phyloP scores from a whole-genome alignment of 805 yeast species.

The Pichia heedii region DNA sequence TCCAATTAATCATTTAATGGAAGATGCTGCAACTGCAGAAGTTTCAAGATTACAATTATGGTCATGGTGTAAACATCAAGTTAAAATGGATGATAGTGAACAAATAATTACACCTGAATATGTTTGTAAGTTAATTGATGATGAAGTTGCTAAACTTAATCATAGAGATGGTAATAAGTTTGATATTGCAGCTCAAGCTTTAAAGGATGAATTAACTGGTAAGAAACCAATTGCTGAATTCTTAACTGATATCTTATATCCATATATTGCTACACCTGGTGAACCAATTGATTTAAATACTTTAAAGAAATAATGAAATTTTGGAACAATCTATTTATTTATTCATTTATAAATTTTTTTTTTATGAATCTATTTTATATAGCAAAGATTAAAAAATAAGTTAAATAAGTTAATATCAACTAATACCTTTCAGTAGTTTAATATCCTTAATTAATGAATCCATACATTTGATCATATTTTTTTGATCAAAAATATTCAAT shows the following conservation, averaged over 20 bases:
- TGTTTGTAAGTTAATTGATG: conserved; percentile 47
- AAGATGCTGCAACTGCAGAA: conserved; percentile 87
- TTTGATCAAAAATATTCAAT: conserved; percentile 5
- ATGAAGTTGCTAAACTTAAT: conserved; percentile 48
- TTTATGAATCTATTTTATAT: not conserved
- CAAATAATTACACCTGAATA: conserved; percentile 50
- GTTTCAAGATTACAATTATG: conserved; percentile 75
- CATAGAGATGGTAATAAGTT: conserved; percentile 57
- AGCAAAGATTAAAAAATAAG: conserved; percentile 1
- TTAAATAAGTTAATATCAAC: not conserved
- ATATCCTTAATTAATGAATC: conserved; percentile 9
- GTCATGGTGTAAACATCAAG: conserved; percentile 77
- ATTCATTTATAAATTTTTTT: not conserved
- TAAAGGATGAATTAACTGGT: conserved; percentile 65
- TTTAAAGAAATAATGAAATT: conserved; percentile 16
- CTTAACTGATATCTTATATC: conserved; percentile 68
- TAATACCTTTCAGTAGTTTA: conserved; percentile 6
- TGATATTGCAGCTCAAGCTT: conserved; percentile 57
- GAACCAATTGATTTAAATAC: conserved; percentile 24
- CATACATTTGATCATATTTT: conserved; percentile 10
- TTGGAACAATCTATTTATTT: not conserved
- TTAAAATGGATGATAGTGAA: conserved; percentile 48
- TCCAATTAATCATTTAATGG: conserved; percentile 79
- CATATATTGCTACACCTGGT: conserved; percentile 50
- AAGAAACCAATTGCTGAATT: conserved; percentile 62